Base-by-base conservation (phyloP, 805 yeast genomes). In the Candida germanica region DNA sequence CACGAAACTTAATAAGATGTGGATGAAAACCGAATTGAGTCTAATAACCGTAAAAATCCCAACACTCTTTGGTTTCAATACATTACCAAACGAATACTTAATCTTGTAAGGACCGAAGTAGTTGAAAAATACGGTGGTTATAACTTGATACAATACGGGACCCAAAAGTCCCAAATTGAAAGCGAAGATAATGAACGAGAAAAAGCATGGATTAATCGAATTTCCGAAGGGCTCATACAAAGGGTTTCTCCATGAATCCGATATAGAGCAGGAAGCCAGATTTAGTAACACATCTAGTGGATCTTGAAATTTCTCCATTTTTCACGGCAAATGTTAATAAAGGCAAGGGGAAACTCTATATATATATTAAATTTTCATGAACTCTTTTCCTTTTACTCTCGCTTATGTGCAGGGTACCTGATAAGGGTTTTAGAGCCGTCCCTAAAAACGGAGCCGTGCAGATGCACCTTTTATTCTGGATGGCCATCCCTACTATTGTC, bases 121-220 rank as follows among this genome's bases (percentile, higher is more conserved):
- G 23, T 49, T 51, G 22, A 37, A 29, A 26, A 34, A 40, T 9
- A 43, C 6, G 22, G 45, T 23, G 8, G 27, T 29, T 9, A 34
- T 3, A 4, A 48, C 37, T 29, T 56, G 54, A 25, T 33, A 35
- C 4, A 38, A 3, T 1, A 42, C 29, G 13, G 48, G 43, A 1
- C 44, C 11, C 3, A 38, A 31, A n/a, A 53, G 39, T 3, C 42
- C 16, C 15, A 35, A 24, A 15, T 24, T 35, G 1, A 34, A 4
- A 0, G 22, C 22, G 3, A 35, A 28, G 6, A 36, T 36, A 5
- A 51, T 40, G 21, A 42, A 43, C 12, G 45, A 37, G 16, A 59
- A 31, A 36, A 61, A 60, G 35, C 61, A 54, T 3, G 66, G 66
- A 39, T 60, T 56, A 6, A 60, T 26, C 26, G 52, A 43, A 40